Conservation (phyloP, 1,284 basidiomycete genomes). For the Cutaneotrichosporon sp. region DNA sequence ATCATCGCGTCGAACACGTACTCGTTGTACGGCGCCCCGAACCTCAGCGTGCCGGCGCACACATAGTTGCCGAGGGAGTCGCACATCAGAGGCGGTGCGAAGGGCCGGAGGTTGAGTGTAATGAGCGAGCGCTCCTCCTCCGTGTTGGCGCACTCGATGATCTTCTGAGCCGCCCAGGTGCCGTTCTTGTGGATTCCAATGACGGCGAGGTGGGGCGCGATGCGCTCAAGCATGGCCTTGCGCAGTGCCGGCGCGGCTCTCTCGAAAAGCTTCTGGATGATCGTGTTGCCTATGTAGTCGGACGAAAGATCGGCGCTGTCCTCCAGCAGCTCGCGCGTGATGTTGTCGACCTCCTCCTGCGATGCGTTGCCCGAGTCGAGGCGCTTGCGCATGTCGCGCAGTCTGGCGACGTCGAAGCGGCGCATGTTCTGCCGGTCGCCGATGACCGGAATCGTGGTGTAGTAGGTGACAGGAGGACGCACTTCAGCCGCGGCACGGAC, state of each 20-base stretch:
- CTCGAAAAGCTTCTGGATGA: constrained; percentile 95
- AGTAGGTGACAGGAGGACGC: constrained; percentile 63
- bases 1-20: constrained; percentile 98
- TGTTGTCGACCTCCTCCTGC: constrained; percentile 83
- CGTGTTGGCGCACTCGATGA: constrained; percentile 91
- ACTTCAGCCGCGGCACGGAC: constrained; percentile 67
- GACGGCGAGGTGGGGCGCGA: constrained; percentile 91
- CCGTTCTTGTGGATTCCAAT: constrained; percentile 99
- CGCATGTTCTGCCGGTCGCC: constrained; percentile 73
- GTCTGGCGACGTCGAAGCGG: constrained; percentile 87
- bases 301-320: constrained; percentile 55
- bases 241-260: constrained; percentile 74
- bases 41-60: constrained; percentile 78
- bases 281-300: constrained; percentile 98
- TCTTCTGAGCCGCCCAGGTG: constrained; percentile 99
- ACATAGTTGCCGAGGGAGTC: constrained; percentile 99
- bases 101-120: constrained; percentile 81
- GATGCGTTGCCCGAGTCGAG: constrained; percentile 77
- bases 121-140: constrained; percentile 84
- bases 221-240: constrained; percentile 86
- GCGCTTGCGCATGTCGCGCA: constrained; percentile 90
- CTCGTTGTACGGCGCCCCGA: constrained; percentile 81
- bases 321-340: constrained; percentile 85
- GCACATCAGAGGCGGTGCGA: constrained; percentile 87
- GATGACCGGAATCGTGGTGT: constrained; percentile 83